Evolutionary conservation across 345 rosid species (phyloP).

Genomic region (Eucalyptus sideroxylon): DNA sequence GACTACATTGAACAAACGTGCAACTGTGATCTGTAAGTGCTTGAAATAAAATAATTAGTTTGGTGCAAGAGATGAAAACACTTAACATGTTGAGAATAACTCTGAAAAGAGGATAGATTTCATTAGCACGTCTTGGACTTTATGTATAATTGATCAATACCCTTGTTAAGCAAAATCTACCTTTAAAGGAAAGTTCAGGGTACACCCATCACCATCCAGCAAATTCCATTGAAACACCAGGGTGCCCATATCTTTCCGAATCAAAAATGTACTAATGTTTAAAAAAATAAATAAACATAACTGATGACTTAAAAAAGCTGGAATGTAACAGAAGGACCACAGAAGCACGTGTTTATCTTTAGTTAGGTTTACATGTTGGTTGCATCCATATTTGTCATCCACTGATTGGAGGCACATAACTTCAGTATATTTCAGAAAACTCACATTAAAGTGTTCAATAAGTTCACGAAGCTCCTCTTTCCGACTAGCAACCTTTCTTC

Average conservation of each 20-base stretch:
- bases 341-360: not conserved
- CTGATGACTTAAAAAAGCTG: not conserved
- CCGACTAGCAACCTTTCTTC: constrained; percentile 60
- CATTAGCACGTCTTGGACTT: not conserved
- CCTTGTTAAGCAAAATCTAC: not conserved
- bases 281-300: not conserved
- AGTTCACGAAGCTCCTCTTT: constrained; percentile 83
- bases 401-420: not conserved
- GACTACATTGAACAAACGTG: not conserved
- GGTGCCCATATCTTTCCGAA: not conserved
- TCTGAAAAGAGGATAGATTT: not conserved
- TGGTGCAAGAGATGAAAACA: not conserved
- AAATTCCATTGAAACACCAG: not conserved
- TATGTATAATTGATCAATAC: not conserved
- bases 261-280: not conserved
- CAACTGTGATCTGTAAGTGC: not conserved
- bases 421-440: not conserved
- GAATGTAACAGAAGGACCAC: not conserved
- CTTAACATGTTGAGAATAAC: not conserved
- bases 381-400: not conserved
- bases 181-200: not conserved
- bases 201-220: not conserved
- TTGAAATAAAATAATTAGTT: not conserved
- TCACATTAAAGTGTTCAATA: constrained; percentile 82
- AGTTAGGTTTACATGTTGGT: not conserved